Percentiles rank a stretch among this genome's conserved stretches.
Evolutionary conservation across 2,329 filamentous ascomycete genomes (phyloP).

Genomic region (Ilyonectria sp.): DNA sequence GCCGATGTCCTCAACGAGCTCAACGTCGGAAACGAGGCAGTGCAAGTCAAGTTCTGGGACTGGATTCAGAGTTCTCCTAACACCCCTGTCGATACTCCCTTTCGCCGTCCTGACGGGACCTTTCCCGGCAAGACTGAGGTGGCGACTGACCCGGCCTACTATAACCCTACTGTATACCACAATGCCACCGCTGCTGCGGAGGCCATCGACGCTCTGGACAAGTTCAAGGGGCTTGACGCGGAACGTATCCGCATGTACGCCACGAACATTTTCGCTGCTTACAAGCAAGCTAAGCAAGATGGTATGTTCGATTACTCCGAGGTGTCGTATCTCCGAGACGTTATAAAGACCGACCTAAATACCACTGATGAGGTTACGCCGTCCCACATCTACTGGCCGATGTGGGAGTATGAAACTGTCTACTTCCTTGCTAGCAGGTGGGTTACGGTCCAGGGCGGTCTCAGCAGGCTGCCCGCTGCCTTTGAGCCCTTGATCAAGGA

Average conservation of each 20-base stretch:
- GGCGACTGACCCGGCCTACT: constrained; percentile 39
- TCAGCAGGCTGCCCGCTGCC: constrained; percentile 53
- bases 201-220: constrained; percentile 43
- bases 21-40: constrained; percentile 56
- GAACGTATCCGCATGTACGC: constrained; percentile 44
- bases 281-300: constrained; percentile 49
- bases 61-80: constrained; percentile 69
- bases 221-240: constrained; percentile 43
- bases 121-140: constrained; percentile 45
- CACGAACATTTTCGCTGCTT: constrained; percentile 50
- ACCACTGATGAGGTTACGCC: constrained; percentile 54
- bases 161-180: constrained; percentile 36
- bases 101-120: constrained; percentile 48
- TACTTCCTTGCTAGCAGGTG: constrained; percentile 47
- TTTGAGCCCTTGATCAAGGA: constrained; percentile 52
- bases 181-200: constrained; percentile 45
- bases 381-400: constrained; percentile 43
- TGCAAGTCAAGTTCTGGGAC: constrained; percentile 72
- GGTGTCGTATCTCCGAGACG: constrained; percentile 51
- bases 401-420: constrained; percentile 50
- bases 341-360: constrained; percentile 54
- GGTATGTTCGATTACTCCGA: constrained; percentile 51
- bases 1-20: constrained; percentile 14
- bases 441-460: constrained; percentile 51
- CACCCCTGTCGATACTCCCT: constrained; percentile 49